Evolutionary conservation across 805 yeast genomes (phyloP).

Genomic region (Candida quercuum): DNA sequence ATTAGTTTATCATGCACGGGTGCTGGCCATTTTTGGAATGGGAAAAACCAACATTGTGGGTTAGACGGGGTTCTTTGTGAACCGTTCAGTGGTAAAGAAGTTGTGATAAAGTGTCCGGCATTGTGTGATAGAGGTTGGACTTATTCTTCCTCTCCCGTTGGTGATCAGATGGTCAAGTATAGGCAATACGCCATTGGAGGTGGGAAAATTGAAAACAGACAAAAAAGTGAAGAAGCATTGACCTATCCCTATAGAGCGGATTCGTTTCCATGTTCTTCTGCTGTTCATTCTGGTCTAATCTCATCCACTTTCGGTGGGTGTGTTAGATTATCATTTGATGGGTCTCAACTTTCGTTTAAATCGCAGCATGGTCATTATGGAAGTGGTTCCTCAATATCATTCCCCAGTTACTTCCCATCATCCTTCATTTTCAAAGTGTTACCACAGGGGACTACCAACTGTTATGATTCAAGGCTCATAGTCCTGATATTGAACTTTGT

Average conservation of each 20-base stretch:
- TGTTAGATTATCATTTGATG: slow-evolving; percentile 53
- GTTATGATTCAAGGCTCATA: slow-evolving; percentile 62
- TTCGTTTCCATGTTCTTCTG: slow-evolving; percentile 86
- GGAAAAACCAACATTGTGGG: slow-evolving; percentile 76
- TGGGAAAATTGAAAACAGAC: slow-evolving; percentile 31
- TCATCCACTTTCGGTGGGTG: slow-evolving; percentile 79
- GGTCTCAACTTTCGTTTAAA: slow-evolving; percentile 45
- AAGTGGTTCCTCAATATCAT: slow-evolving; percentile 45
- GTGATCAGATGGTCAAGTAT: slow-evolving; percentile 61
- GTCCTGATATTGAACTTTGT: slow-evolving; percentile 54
- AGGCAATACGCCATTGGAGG: slow-evolving; percentile 77
- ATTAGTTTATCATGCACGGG: slow-evolving; percentile 42
- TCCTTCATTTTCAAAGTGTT: slow-evolving; percentile 57
- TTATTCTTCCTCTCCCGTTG: slow-evolving; percentile 71
- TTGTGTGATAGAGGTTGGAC: slow-evolving; percentile 77
- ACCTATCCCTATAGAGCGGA: slow-evolving; percentile 78
- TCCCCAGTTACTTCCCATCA: slow-evolving; percentile 69
- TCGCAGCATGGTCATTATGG: slow-evolving; percentile 45
- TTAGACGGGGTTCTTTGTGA: slow-evolving; percentile 41
- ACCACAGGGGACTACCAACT: slow-evolving; percentile 38
- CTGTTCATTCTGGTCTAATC: slow-evolving; percentile 76
- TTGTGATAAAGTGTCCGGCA: slow-evolving; percentile 78
- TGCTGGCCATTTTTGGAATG: slow-evolving; percentile 56
- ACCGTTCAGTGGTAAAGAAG: slow-evolving; percentile 28
- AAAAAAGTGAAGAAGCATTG: slow-evolving; percentile 23